These are phyloP conservation scores for Chloris gayana DNA, from an alignment of 176 grass and related monocot species.

Conservation along the genomic window DNA sequence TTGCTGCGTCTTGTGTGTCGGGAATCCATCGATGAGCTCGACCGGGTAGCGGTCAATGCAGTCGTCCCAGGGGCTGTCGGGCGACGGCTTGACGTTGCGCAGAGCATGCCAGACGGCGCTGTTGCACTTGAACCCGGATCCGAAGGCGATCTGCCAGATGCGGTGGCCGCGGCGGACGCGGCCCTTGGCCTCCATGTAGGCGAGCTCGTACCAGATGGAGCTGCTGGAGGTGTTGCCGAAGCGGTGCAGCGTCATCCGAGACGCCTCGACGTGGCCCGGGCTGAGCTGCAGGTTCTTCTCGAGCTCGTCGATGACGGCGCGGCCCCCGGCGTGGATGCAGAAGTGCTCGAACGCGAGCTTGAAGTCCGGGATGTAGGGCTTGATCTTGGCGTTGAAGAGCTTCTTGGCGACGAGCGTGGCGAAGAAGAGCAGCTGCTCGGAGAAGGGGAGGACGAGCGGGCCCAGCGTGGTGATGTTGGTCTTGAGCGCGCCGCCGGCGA, in stretches of 20 bases:
- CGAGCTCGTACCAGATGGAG: slow-evolving; percentile 96
- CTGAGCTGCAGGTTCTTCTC: slow-evolving; percentile 90
- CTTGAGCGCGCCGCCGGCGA: slow-evolving; percentile 84
- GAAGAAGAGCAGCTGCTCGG: slow-evolving; percentile 92
- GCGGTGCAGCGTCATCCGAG: slow-evolving; percentile 86
- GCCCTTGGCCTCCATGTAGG: slow-evolving; percentile 90
- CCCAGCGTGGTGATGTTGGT: slow-evolving; percentile 96
- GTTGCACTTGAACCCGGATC: slow-evolving; percentile 96
- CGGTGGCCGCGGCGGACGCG: slow-evolving; percentile 71
- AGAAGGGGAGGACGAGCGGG: slow-evolving; percentile 78
- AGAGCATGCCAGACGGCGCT: slow-evolving; percentile 87
- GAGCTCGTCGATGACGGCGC: slow-evolving; percentile 88
- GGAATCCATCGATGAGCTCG: slow-evolving; percentile 68
- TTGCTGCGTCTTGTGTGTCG: slow-evolving; percentile 45
- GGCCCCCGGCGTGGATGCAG: slow-evolving; percentile 91
- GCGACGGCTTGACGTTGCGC: slow-evolving; percentile 65
- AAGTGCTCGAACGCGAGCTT: slow-evolving; percentile 95
- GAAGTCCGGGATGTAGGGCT: slow-evolving; percentile 90
- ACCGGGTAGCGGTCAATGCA: slow-evolving; percentile 85
- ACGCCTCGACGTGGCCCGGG: slow-evolving; percentile 79
- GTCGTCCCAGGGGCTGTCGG: slow-evolving; percentile 68
- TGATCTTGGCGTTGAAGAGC: slow-evolving; percentile 77
- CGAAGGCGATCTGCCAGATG: slow-evolving; percentile 95
- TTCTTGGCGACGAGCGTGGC: slow-evolving; percentile 75
- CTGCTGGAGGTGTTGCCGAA: slow-evolving; percentile 93